Percentiles rank a stretch among this genome's conserved stretches.
phyloP scores from a whole-genome alignment of 192 early-diverging fungal genomes.

The Coemansia sp. region DNA sequence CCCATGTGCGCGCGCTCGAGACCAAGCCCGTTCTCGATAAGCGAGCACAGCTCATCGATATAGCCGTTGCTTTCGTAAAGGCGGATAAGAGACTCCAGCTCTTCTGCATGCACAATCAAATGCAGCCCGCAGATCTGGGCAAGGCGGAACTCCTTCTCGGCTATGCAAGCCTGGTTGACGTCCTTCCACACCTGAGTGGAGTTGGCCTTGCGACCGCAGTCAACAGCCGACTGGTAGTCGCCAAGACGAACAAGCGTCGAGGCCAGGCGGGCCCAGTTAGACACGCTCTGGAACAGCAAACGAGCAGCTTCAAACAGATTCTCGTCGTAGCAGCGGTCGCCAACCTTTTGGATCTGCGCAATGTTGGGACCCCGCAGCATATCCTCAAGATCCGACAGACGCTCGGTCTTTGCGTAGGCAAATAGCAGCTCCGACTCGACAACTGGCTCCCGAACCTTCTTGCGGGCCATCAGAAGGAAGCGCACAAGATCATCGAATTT shows the following conservation, averaged over 20 bases:
- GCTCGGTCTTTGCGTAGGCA: conserved; percentile 93
- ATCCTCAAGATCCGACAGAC: conserved; percentile 90
- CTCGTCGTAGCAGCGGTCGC: conserved; percentile 93
- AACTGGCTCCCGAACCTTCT: conserved; percentile 90
- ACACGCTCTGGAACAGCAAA: conserved; percentile 92
- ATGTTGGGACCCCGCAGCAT: conserved; percentile 91
- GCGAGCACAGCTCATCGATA: conserved; percentile 85
- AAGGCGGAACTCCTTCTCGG: conserved; percentile 91
- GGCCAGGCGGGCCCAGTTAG: conserved; percentile 95
- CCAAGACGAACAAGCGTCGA: conserved; percentile 93
- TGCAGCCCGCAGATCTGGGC: conserved; percentile 98
- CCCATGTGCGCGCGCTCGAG: conserved; percentile 99
- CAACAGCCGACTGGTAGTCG: conserved; percentile 96
- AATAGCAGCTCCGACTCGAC: conserved; percentile 95
- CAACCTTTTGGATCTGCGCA: conserved; percentile 89
- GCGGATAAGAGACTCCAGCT: conserved; percentile 84
- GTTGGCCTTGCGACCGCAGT: conserved; percentile 98
- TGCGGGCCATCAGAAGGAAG: conserved; percentile 96
- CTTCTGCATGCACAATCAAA: conserved; percentile 96
- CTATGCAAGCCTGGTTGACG: conserved; percentile 94
- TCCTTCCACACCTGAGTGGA: conserved; percentile 99
- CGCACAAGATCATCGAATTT: conserved; percentile 94
- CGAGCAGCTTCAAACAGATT: conserved; percentile 92
- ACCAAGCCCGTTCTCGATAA: conserved; percentile 92
- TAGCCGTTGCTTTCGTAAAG: conserved; percentile 87